phyloP scores from a whole-genome alignment of 768 basidiomycete species.

The Phaeolepiota aurea region DNA sequence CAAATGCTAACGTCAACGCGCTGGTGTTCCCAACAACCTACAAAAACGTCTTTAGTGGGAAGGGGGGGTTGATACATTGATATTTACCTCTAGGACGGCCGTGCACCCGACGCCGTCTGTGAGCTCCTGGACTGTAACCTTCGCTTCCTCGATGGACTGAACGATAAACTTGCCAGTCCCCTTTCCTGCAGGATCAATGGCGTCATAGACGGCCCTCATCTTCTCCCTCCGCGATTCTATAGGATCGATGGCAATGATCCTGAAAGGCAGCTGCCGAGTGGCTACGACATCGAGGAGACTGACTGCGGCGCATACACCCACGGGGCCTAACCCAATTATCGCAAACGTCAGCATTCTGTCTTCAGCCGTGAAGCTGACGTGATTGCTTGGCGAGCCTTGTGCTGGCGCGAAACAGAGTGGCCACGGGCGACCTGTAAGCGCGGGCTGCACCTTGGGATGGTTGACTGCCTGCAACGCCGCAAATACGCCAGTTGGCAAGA shows the following conservation, averaged over 20 bases:
- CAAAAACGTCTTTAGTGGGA: background rate
- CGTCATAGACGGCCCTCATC: conserved; percentile 46
- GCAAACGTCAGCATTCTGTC: conserved; percentile 55
- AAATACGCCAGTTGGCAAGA: conserved; percentile 74
- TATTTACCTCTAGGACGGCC: conserved; percentile 55
- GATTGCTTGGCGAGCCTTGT: conserved; percentile 14
- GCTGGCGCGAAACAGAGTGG: conserved; percentile 34
- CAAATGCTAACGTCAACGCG: conserved; percentile 57
- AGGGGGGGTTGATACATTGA: background rate
- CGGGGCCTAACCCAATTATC: conserved; percentile 70
- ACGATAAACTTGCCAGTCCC: conserved; percentile 43
- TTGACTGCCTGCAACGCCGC: conserved; percentile 65
- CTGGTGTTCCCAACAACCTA: conserved; percentile 66
- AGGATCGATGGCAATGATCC: conserved; percentile 59
- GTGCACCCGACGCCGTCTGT: conserved; percentile 55
- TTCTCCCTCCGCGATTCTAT: conserved; percentile 49
- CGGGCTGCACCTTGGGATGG: conserved; percentile 61
- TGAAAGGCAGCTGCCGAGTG: conserved; percentile 34
- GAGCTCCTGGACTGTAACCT: conserved; percentile 37
- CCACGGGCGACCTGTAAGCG: conserved; percentile 52
- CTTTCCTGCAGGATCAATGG: conserved; percentile 34
- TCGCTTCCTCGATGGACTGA: conserved; percentile 42
- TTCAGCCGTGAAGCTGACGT: conserved; percentile 26
- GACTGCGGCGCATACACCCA: conserved; percentile 63
- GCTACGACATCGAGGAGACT: conserved; percentile 56